These are phyloP conservation scores for Amanita fuliginea DNA, from an alignment of 768 basidiomycete species.

Conservation along the genomic window DNA sequence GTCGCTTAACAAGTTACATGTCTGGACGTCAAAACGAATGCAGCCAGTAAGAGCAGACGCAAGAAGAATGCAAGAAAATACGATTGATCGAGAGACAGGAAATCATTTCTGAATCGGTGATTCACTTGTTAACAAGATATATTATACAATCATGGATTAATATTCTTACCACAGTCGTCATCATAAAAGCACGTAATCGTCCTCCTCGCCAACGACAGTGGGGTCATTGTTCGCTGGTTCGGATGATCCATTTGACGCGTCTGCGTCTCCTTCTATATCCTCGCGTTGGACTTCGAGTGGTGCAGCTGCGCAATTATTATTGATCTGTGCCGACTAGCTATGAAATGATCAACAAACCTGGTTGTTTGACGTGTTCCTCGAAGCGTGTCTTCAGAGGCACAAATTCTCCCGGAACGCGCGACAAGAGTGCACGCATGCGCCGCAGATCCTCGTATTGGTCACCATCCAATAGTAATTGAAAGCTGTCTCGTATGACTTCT, in stretches of 20 bases:
- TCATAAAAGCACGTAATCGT: constrained; percentile 17
- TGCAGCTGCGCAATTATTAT: constrained; percentile 86
- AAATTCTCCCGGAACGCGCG: constrained; percentile 87
- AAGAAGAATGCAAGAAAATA: too few species aligned
- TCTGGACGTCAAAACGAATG: too few species aligned
- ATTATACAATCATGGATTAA: too few species aligned
- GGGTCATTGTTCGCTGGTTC: constrained; percentile 98
- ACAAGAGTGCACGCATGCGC: constrained; percentile 89
- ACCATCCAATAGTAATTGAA: constrained; percentile 85
- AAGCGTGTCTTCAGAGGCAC: constrained; percentile 91
- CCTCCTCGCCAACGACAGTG: constrained; percentile 79
- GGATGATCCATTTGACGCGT: constrained; percentile 79
- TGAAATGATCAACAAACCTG: constrained; percentile 75
- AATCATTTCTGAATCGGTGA: too few species aligned
- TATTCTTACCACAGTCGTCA: too few species aligned
- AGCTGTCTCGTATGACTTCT: constrained; percentile 89
- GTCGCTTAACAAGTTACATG: too few species aligned
- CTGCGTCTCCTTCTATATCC: too few species aligned
- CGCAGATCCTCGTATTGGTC: constrained; percentile 95
- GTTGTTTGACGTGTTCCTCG: constrained; percentile 90
- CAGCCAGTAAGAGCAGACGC: too few species aligned
- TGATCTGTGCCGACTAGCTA: constrained; percentile 59
- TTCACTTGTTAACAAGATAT: too few species aligned
- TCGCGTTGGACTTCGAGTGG: too few species aligned
- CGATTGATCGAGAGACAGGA: too few species aligned